Conservation (phyloP, 164 flowering plant genomes). For the Umbilicus rupestris region DNA sequence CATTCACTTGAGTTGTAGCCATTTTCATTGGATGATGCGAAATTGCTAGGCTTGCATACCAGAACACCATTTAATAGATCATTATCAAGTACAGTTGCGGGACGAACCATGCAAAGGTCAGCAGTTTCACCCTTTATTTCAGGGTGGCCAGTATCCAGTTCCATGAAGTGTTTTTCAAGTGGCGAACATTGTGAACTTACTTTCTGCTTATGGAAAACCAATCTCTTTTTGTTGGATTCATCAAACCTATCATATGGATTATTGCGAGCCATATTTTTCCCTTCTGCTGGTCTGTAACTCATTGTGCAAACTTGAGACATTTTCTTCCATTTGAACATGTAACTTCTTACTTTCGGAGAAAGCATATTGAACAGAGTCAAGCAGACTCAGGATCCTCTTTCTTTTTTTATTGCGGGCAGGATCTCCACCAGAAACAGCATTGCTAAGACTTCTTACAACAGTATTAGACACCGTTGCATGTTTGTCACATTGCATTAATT, state of each 20-base stretch:
- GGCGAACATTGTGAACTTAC: neutral
- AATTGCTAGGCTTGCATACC: neutral
- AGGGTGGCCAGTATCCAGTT: neutral
- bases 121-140: neutral
- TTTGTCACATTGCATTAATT: slow-evolving; percentile 19
- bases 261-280: neutral
- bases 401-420: slow-evolving; percentile 24
- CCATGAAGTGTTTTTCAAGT: neutral
- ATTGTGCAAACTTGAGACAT: slow-evolving; percentile 25
- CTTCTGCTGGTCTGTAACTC: slow-evolving; percentile 11
- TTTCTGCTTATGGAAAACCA: neutral
- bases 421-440: slow-evolving; percentile 11
- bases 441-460: slow-evolving; percentile 18
- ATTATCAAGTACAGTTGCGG: neutral
- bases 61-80: neutral
- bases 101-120: neutral
- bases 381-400: slow-evolving; percentile 31
- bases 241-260: neutral
- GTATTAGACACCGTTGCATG: slow-evolving; percentile 32
- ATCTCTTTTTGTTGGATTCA: neutral
- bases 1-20: neutral
- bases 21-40: neutral
- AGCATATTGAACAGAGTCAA: slow-evolving; percentile 32
- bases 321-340: slow-evolving; percentile 30
- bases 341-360: slow-evolving; percentile 29